A percentile compares a stretch with the other conserved stretches of the same genome.
Conservation (phyloP, 306 rosid genomes). For the Acacia acuminata region DNA sequence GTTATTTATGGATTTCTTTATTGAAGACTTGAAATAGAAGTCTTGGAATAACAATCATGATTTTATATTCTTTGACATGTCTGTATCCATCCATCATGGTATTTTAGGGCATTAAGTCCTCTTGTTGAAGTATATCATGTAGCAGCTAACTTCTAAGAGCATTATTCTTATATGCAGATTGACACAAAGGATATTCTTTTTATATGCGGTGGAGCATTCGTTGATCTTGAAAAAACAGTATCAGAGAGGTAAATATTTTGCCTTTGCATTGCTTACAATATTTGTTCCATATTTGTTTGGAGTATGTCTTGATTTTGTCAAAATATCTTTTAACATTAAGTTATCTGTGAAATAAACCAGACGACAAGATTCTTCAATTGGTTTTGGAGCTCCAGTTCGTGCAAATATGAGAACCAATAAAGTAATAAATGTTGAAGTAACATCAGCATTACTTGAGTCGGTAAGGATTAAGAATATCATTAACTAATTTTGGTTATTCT, state of each 20-base stretch:
- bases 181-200: conserved; percentile 95
- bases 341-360: conserved; percentile 52
- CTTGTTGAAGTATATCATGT: not conserved
- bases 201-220: conserved; percentile 95
- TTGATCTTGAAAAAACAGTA: conserved; percentile 96
- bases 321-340: not conserved
- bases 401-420: conserved; percentile 83
- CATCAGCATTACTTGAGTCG: conserved; percentile 86
- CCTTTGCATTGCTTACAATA: conserved; percentile 10
- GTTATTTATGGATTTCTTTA: not conserved
- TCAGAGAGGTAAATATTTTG: conserved; percentile 74
- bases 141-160: not conserved
- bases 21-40: not conserved
- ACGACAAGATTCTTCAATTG: conserved; percentile 96
- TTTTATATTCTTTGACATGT: not conserved
- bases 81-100: not conserved
- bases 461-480: conserved; percentile 50
- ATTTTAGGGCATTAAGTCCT: not conserved
- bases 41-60: not conserved
- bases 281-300: not conserved
- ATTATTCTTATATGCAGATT: conserved; percentile 53
- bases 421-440: conserved; percentile 63
- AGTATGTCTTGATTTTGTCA: not conserved
- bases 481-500: not conserved
- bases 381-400: conserved; percentile 96